A percentile compares a stretch with the other conserved stretches of the same genome.
Conservation (phyloP, 495 filamentous ascomycete genomes). For the Thozetella sp. region DNA sequence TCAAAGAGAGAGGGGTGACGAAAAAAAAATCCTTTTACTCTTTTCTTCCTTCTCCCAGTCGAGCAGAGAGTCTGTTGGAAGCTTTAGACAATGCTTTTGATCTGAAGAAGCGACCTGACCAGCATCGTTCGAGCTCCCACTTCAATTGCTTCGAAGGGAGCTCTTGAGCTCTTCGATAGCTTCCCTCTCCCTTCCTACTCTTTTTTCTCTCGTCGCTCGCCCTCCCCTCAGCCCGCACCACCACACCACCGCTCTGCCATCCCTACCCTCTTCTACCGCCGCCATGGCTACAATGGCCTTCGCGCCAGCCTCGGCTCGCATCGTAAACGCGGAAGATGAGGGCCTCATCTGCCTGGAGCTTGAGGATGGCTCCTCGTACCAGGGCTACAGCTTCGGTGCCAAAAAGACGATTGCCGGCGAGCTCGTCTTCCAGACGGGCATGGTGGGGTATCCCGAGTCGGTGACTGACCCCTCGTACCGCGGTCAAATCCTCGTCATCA, state of each 20-base stretch:
- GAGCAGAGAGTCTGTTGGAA: background rate
- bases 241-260: background rate
- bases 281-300: conserved; percentile 46
- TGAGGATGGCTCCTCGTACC: conserved; percentile 84
- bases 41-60: background rate
- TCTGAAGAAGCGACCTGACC: background rate
- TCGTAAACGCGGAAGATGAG: conserved; percentile 48
- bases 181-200: background rate
- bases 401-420: conserved; percentile 91
- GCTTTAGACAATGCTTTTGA: conserved; percentile 1
- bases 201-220: background rate
- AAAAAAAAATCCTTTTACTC: conserved; percentile 5
- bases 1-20: background rate
- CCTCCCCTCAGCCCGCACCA: background rate
- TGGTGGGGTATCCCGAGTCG: conserved; percentile 98
- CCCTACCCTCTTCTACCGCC: conserved; percentile 7
- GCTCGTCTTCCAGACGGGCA: conserved; percentile 98
- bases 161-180: background rate
- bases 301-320: conserved; percentile 56
- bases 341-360: conserved; percentile 81
- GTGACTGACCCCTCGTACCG: conserved; percentile 92
- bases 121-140: background rate
- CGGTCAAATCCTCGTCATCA: conserved; percentile 89
- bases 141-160: background rate
- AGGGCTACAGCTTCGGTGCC: conserved; percentile 93